Conservation (phyloP, 352 stramenopile genomes). For the Albugo laibachii region DNA sequence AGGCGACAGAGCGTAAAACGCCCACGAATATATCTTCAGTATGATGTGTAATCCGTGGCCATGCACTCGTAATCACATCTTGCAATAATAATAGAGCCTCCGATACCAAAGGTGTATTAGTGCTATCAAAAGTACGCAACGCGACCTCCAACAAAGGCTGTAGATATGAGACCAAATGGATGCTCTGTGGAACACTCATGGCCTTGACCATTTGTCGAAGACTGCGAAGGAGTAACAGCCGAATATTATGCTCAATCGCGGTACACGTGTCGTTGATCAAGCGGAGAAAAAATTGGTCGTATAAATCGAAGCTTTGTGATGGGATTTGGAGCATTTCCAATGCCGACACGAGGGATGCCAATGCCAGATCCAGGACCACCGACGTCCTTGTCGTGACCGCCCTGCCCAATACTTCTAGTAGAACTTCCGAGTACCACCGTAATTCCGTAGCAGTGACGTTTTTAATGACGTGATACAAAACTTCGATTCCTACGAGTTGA, state of each 20-base stretch:
- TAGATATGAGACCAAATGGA: conserved; percentile 52
- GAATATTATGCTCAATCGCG: conserved; percentile 28
- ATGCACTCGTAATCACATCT: conserved; percentile 26
- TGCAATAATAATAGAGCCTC: conserved; percentile 41
- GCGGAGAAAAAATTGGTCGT: conserved; percentile 43
- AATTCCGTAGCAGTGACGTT: conserved; percentile 53
- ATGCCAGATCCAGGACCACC: conserved; percentile 26
- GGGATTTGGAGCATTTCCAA: conserved; percentile 38
- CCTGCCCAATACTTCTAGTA: conserved; percentile 48
- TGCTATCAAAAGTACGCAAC: conserved; percentile 36
- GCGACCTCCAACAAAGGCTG: conserved; percentile 64
- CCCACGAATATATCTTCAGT: conserved; percentile 41
- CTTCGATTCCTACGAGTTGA: conserved; percentile 29
- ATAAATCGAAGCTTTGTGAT: conserved; percentile 27
- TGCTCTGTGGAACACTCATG: conserved; percentile 40
- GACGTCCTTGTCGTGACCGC: conserved; percentile 38
- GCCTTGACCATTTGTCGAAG: conserved; percentile 21
- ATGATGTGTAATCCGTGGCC: conserved; percentile 49
- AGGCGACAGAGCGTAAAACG: conserved; percentile 31
- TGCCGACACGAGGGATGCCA: conserved; percentile 30
- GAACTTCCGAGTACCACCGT: conserved; percentile 57
- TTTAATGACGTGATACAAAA: conserved; percentile 38
- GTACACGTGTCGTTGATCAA: conserved; percentile 47
- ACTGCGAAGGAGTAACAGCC: conserved; percentile 29
- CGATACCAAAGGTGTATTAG: conserved; percentile 23